A percentile compares a stretch with the other conserved stretches of the same genome.
phyloP scores from a whole-genome alignment of 176 grass and related monocot genomes.

The Hyparrhenia diplandra region DNA sequence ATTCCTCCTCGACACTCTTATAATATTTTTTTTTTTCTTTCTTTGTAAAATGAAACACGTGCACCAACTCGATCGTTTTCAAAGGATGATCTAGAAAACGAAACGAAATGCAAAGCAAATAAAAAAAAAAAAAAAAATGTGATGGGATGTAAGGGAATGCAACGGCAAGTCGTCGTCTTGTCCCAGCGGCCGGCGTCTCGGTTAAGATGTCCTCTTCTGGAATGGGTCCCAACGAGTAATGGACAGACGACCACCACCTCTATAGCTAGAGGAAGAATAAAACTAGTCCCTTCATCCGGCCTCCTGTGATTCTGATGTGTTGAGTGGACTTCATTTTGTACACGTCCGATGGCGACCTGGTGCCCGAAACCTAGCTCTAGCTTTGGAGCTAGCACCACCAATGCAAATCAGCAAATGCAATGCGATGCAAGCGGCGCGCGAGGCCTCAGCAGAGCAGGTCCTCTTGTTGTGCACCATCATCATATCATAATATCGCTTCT shows the following conservation, averaged over 20 bases:
- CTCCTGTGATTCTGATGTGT: conserved; percentile 3
- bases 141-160: background rate
- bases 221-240: background rate
- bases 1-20: too few relatives aligned
- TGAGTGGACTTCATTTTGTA: conserved; percentile 9
- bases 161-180: background rate
- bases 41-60: background rate
- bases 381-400: background rate
- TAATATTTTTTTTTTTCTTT: background rate
- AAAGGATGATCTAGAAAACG: background rate
- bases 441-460: background rate
- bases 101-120: background rate
- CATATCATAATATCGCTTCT: background rate
- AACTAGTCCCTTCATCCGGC: background rate
- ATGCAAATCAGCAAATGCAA: background rate
- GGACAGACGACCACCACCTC: background rate
- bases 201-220: conserved; percentile 23
- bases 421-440: background rate
- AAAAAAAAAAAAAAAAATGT: background rate
- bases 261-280: background rate
- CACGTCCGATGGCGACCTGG: conserved; percentile 29
- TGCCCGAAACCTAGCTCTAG: conserved; percentile 9
- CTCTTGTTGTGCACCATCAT: background rate
- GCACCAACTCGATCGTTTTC: background rate
- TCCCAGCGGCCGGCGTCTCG: background rate